Evolutionary conservation across 2,329 filamentous ascomycete species (phyloP), one percentile per base, ranked within the genome.

Genomic region (Whalleya microplaca): DNA sequence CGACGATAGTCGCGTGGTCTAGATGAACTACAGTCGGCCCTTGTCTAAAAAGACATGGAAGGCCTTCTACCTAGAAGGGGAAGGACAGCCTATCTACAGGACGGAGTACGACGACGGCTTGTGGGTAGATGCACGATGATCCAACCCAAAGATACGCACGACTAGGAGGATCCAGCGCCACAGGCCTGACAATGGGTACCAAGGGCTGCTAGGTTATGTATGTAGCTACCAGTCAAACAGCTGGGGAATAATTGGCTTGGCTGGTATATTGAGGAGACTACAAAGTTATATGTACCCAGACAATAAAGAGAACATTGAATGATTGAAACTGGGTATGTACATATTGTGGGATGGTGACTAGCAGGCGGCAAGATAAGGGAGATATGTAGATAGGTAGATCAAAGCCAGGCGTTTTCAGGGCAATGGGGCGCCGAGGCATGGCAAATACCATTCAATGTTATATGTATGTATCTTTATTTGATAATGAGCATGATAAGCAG

Each of bases 51-150:
- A 27, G 52, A 53, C 53, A 54, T 63, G 65, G 66, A 65, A 64
- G 59, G 45, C 58, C 55, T 69, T 67, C 69, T n/a, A n/a, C n/a
- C n/a, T 69, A 59, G 63, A 70, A 67, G 56, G 48, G 69, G 69
- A 71, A 71, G 69, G 69, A 65, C 63, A 52, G 47, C 65, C 61
- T 64, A 65, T 66, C 63, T 59, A 59, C 61, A 41, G 55, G 47
- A 58, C 41, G 41, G 44, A 46, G 40, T 45, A n/a, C 43, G 51
- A 42, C 45, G 54, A 48, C 53, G 55, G 55, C 50, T 53, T 47
- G 53, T 50, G 51, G 47, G 41, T 29, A 50, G 40, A 48, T 45
- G 41, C 37, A 43, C 52, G 27, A 48, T 51, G 54, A 47, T 50
- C 52, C 52, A 49, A 58, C 55, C 45, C 21, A 27, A 44, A 50